Conservation (phyloP, 2,329 filamentous ascomycete genomes). For the Calonectria leucothoes region DNA sequence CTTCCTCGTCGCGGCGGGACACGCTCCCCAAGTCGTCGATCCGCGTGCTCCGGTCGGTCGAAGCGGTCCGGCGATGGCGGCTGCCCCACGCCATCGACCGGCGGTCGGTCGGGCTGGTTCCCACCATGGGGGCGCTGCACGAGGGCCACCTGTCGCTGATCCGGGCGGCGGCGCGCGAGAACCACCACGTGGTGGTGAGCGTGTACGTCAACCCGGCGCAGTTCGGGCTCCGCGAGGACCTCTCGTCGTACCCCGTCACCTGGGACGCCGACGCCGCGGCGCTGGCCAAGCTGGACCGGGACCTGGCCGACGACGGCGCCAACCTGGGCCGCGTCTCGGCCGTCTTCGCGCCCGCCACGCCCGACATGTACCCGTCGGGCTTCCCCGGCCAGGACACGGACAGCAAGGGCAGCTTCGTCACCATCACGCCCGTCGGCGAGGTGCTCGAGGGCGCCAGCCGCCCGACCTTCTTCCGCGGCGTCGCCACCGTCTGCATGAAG, state of each 20-base stretch:
- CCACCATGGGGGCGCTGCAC: slow-evolving; percentile 98
- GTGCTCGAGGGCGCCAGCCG: slow-evolving; percentile 86
- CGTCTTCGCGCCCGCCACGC: slow-evolving; percentile 86
- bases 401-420: slow-evolving; percentile 89
- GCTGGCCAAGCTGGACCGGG: slow-evolving; percentile 75
- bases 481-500: slow-evolving; percentile 97
- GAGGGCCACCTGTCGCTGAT: slow-evolving; percentile 89
- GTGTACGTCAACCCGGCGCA: slow-evolving; percentile 98
- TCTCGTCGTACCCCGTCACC: slow-evolving; percentile 89
- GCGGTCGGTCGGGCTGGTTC: slow-evolving; percentile 86
- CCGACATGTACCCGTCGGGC: slow-evolving; percentile 88
- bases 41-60: slow-evolving; percentile 80
- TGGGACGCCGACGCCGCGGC: slow-evolving; percentile 82
- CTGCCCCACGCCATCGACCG: slow-evolving; percentile 73
- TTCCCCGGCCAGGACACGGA: slow-evolving; percentile 78
- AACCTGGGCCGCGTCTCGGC: slow-evolving; percentile 79
- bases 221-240: slow-evolving; percentile 89
- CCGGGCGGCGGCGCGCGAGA: slow-evolving; percentile 84
- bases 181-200: slow-evolving; percentile 88
- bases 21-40: slow-evolving; percentile 69
- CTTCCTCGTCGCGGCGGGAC: slow-evolving; percentile 44
- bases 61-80: slow-evolving; percentile 77
- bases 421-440: slow-evolving; percentile 84
- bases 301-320: slow-evolving; percentile 72
- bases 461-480: slow-evolving; percentile 95